These are phyloP conservation scores for Plasmopara muralis DNA, from an alignment of 352 stramenopile genomes.

Conservation along the genomic window DNA sequence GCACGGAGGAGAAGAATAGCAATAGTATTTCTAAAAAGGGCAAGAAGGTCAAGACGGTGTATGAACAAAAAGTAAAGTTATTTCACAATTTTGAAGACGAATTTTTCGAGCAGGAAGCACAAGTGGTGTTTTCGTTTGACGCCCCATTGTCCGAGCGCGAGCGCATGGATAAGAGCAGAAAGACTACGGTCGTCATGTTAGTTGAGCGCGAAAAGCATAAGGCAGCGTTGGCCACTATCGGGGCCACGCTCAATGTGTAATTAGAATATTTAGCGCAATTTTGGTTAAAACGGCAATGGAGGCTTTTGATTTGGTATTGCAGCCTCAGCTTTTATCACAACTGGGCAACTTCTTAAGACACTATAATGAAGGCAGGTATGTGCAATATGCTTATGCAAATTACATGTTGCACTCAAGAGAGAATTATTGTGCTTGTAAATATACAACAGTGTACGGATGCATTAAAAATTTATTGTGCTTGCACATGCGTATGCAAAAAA, in stretches of 20 bases:
- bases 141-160: slow-evolving; percentile 60
- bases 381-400: too few relatives aligned
- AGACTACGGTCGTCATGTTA: slow-evolving; percentile 72
- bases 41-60: slow-evolving; percentile 73
- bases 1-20: slow-evolving; percentile 47
- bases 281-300: too few relatives aligned
- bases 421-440: too few relatives aligned
- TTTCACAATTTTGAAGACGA: slow-evolving; percentile 86
- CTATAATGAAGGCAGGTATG: too few relatives aligned
- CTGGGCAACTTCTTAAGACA: too few relatives aligned
- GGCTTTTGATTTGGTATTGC: too few relatives aligned
- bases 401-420: too few relatives aligned
- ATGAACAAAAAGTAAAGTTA: slow-evolving; percentile 63
- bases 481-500: too few relatives aligned
- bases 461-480: too few relatives aligned
- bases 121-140: slow-evolving; percentile 67
- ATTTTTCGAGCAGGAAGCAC: slow-evolving; percentile 71
- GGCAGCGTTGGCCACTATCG: slow-evolving; percentile 63
- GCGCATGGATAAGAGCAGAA: slow-evolving; percentile 45
- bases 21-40: slow-evolving; percentile 34
- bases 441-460: too few relatives aligned
- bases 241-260: slow-evolving; percentile 82
- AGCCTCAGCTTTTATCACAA: too few relatives aligned
- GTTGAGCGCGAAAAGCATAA: slow-evolving; percentile 77
- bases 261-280: slow-evolving; percentile 35